Conservation (phyloP, 768 basidiomycete species). For the Podaxis sp. region DNA sequence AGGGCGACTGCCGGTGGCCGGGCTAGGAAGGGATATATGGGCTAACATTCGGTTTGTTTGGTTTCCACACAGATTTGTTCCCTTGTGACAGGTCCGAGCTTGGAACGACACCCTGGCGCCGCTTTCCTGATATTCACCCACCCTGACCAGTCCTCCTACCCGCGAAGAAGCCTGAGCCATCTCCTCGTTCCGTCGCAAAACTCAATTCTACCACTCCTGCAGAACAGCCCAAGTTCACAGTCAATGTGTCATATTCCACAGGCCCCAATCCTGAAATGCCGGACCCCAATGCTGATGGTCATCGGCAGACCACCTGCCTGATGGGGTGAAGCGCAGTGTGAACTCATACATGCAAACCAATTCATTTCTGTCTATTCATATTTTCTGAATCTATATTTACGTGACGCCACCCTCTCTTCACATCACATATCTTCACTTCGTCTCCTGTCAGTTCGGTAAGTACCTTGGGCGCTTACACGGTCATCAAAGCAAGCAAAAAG, state of each 20-base stretch:
- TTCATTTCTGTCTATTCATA: background rate
- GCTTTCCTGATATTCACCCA: background rate
- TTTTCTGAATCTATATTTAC: background rate
- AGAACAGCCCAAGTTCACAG: too few relatives aligned
- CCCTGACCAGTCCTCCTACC: background rate
- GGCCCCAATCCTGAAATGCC: background rate
- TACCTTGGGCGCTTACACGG: background rate
- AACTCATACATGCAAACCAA: background rate
- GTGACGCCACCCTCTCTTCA: background rate
- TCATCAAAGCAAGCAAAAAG: constrained; percentile 1
- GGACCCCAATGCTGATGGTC: background rate
- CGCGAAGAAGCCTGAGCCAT: background rate
- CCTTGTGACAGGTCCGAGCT: constrained; percentile 16
- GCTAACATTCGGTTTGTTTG: constrained; percentile 11
- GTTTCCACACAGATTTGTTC: constrained; percentile 9
- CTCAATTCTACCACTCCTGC: too few relatives aligned
- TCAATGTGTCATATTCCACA: too few relatives aligned
- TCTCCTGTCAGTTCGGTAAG: constrained; percentile 10
- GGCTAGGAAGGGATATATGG: constrained; percentile 10
- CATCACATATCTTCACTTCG: background rate
- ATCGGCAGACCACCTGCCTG: background rate
- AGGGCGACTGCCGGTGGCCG: background rate
- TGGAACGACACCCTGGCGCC: constrained; percentile 7
- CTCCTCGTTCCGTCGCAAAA: background rate
- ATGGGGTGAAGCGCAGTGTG: background rate